phyloP scores from a whole-genome alignment of 2,329 filamentous ascomycete species.

The Pseudogymnoascus sp. region DNA sequence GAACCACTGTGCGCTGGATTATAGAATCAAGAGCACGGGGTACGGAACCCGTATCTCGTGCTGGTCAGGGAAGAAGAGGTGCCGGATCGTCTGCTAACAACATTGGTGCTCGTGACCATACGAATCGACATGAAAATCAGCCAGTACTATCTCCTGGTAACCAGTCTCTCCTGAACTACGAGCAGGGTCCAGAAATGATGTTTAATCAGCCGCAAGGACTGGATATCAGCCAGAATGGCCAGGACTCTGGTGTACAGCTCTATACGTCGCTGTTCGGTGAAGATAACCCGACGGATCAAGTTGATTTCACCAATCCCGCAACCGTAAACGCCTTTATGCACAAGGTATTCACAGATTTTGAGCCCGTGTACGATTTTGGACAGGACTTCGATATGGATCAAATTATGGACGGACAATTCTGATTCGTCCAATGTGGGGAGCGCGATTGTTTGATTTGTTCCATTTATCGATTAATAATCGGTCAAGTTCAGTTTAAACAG shows the following conservation, averaged over 20 bases:
- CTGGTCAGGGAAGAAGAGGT: not conserved
- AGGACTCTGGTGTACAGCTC: not conserved
- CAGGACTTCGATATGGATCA: constrained; percentile 16
- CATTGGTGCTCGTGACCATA: not conserved
- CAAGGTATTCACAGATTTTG: constrained; percentile 15
- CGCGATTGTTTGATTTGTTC: not conserved
- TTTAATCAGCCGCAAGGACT: not conserved
- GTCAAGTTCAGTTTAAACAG: too few relatives aligned
- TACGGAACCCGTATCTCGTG: not conserved
- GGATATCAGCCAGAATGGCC: not conserved
- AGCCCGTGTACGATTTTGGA: constrained; percentile 12
- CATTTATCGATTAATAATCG: too few relatives aligned
- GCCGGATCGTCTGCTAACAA: not conserved
- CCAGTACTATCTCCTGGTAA: not conserved
- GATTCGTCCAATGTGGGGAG: not conserved
- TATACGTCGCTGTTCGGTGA: constrained; percentile 11
- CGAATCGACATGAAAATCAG: not conserved
- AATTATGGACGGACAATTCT: not conserved
- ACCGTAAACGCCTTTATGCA: constrained; percentile 17
- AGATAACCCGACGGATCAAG: constrained; percentile 10
- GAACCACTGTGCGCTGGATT: constrained; percentile 30
- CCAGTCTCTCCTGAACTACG: not conserved
- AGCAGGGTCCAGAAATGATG: not conserved
- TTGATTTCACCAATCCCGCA: constrained; percentile 11
- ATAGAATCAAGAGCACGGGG: constrained; percentile 12